These are phyloP conservation scores for Hylodesmum podocarpum DNA, from an alignment of 306 rosid genomes.

Conservation along the genomic window DNA sequence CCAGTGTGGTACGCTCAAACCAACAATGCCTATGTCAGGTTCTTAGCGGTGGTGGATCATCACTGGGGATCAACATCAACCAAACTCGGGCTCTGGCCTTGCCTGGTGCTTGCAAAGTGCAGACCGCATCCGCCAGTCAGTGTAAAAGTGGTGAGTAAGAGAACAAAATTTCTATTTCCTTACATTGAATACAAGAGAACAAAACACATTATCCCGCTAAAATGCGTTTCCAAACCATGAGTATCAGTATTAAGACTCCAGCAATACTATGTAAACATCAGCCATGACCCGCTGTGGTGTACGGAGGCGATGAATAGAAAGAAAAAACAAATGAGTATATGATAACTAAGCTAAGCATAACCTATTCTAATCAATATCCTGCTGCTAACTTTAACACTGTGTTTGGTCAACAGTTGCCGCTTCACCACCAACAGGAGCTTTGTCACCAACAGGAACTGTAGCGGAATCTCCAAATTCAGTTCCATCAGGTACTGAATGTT, in stretches of 20 bases:
- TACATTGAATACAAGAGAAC: neutral
- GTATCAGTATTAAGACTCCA: neutral
- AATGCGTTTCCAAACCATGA: neutral
- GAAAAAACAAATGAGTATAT: neutral
- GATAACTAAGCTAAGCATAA: neutral
- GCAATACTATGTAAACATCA: neutral
- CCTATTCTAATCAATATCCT: neutral
- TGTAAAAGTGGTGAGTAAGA: slow-evolving; percentile 66
- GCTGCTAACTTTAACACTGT: slow-evolving; percentile 20
- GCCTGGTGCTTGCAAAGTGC: slow-evolving; percentile 81
- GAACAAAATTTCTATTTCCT: neutral
- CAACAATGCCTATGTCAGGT: slow-evolving; percentile 84
- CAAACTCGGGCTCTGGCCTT: slow-evolving; percentile 77
- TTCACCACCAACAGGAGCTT: slow-evolving; percentile 67
- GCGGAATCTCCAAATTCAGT: slow-evolving; percentile 61
- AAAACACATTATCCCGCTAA: neutral
- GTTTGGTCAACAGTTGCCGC: slow-evolving; percentile 48
- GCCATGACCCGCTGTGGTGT: neutral
- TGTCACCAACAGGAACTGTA: slow-evolving; percentile 68
- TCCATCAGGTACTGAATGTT: slow-evolving; percentile 64
- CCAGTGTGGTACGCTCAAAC: slow-evolving; percentile 55
- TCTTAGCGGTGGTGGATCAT: slow-evolving; percentile 67
- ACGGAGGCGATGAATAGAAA: neutral
- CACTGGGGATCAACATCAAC: slow-evolving; percentile 72
- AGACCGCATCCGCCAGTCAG: slow-evolving; percentile 74